phyloP scores from a whole-genome alignment of 495 filamentous ascomycete genomes.

The Penicillium nucicola region DNA sequence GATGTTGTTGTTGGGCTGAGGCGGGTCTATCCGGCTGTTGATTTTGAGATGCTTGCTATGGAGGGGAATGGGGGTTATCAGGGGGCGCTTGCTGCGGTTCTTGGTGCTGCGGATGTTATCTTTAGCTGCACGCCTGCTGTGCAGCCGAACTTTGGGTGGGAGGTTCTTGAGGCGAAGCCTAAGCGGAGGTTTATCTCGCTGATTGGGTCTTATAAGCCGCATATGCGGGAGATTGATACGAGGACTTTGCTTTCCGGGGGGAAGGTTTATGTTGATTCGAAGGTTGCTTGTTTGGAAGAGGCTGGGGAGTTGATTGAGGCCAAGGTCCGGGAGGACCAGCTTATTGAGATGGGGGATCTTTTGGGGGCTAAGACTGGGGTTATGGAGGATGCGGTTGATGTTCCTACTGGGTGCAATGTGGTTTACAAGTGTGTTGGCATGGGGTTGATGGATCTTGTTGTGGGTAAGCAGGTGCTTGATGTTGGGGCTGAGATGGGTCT shows the following conservation, averaged over 20 bases:
- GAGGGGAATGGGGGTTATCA: slow-evolving; percentile 31
- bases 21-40: slow-evolving; percentile 21
- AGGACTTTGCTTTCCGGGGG: slow-evolving; percentile 71
- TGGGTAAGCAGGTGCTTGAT: slow-evolving; percentile 67
- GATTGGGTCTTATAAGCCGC: slow-evolving; percentile 78
- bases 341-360: slow-evolving; percentile 84
- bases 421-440: slow-evolving; percentile 47
- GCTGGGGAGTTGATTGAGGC: slow-evolving; percentile 86
- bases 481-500: slow-evolving; percentile 67
- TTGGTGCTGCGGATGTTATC: slow-evolving; percentile 60
- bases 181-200: slow-evolving; percentile 74
- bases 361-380: slow-evolving; percentile 48
- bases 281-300: slow-evolving; percentile 76
- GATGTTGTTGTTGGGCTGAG: slow-evolving; percentile 25
- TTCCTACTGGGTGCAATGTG: slow-evolving; percentile 62
- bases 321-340: slow-evolving; percentile 58
- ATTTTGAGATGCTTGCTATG: slow-evolving; percentile 24
- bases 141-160: slow-evolving; percentile 58
- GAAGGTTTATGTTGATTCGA: slow-evolving; percentile 76
- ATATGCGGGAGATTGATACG: slow-evolving; percentile 83
- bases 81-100: slow-evolving; percentile 17
- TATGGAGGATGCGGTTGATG: slow-evolving; percentile 10
- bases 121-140: slow-evolving; percentile 72
- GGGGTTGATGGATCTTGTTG: slow-evolving; percentile 47
- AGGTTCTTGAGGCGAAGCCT: slow-evolving; percentile 40